Percentiles rank a stretch among this genome's conserved stretches.
These are phyloP conservation scores for Lachnellula subtilissima DNA, from an alignment of 2,329 filamentous ascomycete species.

Conservation along the genomic window DNA sequence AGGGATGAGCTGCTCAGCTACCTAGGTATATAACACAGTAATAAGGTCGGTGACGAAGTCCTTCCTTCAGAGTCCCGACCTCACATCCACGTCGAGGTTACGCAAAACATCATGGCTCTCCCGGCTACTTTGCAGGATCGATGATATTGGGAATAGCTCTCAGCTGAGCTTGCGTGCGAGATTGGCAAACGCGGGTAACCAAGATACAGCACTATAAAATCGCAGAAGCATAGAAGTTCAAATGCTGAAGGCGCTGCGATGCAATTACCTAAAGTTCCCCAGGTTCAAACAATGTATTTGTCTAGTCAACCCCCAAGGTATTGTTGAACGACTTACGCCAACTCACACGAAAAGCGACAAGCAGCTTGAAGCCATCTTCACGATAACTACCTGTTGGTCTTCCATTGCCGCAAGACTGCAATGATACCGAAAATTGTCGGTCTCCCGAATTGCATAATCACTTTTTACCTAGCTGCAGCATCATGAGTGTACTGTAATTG, in stretches of 20 bases:
- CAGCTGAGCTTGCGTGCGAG: background rate
- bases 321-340: background rate
- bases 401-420: background rate
- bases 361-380: background rate
- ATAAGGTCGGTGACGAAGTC: background rate
- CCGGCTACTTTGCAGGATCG: too few relatives aligned
- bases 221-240: background rate
- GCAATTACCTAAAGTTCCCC: background rate
- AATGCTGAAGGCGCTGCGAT: background rate
- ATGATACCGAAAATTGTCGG: too few relatives aligned
- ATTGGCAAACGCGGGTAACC: background rate
- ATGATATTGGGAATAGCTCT: background rate
- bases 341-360: background rate
- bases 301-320: background rate
- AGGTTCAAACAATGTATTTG: background rate
- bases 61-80: too few relatives aligned
- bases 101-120: background rate
- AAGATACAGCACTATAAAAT: background rate
- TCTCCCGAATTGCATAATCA: slow-evolving; percentile 12
- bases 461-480: slow-evolving; percentile 4
- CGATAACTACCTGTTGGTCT: background rate
- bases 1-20: background rate
- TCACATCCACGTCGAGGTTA: background rate
- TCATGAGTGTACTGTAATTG: background rate
- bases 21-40: background rate